Percentiles rank a stretch among this genome's conserved stretches.
These are phyloP conservation scores for Schizophyllum amplum DNA, from an alignment of 1,284 basidiomycete species.

Conservation along the genomic window DNA sequence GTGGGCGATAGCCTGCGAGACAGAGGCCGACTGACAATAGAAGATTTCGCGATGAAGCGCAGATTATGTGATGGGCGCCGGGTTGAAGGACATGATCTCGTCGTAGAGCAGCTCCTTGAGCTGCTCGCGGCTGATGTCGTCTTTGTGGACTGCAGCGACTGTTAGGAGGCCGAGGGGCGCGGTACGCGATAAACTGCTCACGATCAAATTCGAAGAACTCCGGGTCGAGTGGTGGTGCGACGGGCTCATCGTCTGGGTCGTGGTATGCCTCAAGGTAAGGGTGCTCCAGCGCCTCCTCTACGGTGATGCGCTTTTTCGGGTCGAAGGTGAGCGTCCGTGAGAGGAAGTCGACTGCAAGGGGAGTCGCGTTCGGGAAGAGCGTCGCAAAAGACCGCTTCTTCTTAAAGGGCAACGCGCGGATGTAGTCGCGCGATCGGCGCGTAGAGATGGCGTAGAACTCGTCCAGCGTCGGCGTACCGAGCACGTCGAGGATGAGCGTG, in stretches of 20 bases:
- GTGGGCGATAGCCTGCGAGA: neutral
- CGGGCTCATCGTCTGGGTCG: constrained; percentile 90
- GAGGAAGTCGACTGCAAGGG: constrained; percentile 85
- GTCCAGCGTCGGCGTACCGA: constrained; percentile 88
- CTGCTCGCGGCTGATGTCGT: constrained; percentile 81
- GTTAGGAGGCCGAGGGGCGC: constrained; percentile 3
- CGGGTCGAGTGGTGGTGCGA: constrained; percentile 82
- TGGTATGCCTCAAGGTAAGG: constrained; percentile 91
- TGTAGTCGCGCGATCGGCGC: constrained; percentile 81
- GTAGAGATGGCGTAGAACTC: constrained; percentile 90
- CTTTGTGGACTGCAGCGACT: constrained; percentile 68
- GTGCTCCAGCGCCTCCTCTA: constrained; percentile 86
- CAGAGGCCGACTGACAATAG: neutral
- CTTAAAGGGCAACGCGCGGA: constrained; percentile 82
- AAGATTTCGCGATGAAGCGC: neutral
- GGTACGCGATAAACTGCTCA: constrained; percentile 25
- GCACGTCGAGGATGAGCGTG: constrained; percentile 82
- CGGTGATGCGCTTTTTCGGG: constrained; percentile 88
- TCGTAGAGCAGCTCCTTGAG: constrained; percentile 54
- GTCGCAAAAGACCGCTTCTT: constrained; percentile 73
- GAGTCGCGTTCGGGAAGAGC: constrained; percentile 83
- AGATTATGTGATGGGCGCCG: constrained; percentile 45
- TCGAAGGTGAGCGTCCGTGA: constrained; percentile 88
- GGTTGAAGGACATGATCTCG: constrained; percentile 69
- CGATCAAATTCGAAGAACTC: constrained; percentile 94